Evolutionary conservation across 768 basidiomycete genomes (phyloP).

Genomic region (Naganishia vaughanmartiniae): DNA sequence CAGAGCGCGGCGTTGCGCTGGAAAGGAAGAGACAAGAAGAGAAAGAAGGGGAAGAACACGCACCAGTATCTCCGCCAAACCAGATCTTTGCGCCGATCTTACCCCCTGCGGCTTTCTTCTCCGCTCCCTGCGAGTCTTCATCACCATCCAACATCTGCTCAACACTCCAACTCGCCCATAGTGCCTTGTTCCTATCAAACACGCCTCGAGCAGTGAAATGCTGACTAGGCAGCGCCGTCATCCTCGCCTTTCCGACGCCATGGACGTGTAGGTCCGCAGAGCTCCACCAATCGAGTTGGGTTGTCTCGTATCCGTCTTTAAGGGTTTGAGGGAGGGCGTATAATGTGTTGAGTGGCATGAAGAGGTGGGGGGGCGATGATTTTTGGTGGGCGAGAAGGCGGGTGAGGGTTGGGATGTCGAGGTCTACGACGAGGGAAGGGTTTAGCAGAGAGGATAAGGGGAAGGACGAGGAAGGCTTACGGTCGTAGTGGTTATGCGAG

Average conservation of each 20-base stretch:
- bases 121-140: conserved; percentile 15
- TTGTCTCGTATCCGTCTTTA: conserved; percentile 48
- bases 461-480: background rate
- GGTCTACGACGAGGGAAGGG: conserved; percentile 20
- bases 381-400: conserved; percentile 52
- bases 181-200: conserved; percentile 60
- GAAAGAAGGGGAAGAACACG: conserved; percentile 40
- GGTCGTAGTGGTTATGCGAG: conserved; percentile 57
- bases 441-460: background rate
- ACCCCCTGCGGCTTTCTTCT: too few relatives aligned
- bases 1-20: too few relatives aligned
- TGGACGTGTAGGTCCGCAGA: conserved; percentile 47
- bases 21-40: background rate
- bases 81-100: conserved; percentile 47
- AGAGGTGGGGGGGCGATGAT: conserved; percentile 60
- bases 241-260: conserved; percentile 39
- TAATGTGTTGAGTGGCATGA: conserved; percentile 62
- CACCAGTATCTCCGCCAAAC: conserved; percentile 70
- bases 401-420: conserved; percentile 38
- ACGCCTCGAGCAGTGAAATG: conserved; percentile 61
- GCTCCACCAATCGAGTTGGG: conserved; percentile 69
- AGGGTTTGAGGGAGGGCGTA: conserved; percentile 55
- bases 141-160: conserved; percentile 43
- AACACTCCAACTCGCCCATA: conserved; percentile 69
- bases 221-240: conserved; percentile 58